Conservation (phyloP, 495 filamentous ascomycete species). For the Penicillium waksmanii region DNA sequence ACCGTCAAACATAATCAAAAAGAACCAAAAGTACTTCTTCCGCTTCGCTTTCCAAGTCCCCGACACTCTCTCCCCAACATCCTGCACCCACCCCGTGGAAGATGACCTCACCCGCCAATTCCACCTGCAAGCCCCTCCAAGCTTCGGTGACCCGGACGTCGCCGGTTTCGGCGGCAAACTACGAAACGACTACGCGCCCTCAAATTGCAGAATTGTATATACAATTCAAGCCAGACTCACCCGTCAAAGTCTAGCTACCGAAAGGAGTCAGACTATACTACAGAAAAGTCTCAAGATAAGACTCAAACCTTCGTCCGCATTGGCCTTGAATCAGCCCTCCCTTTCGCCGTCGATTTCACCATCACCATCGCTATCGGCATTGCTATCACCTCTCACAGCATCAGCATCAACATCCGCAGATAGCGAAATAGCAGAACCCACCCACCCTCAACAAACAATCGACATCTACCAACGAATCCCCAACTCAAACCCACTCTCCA, state of each 20-base stretch:
- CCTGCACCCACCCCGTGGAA: constrained; percentile 34
- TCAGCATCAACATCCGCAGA: neutral
- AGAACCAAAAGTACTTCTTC: constrained; percentile 60
- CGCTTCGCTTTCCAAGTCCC: constrained; percentile 79
- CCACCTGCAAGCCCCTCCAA: constrained; percentile 72
- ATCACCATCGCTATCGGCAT: neutral
- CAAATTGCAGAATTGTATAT: constrained; percentile 69
- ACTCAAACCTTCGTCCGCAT: neutral
- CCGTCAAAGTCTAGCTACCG: constrained; percentile 56
- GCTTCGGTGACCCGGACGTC: constrained; percentile 56
- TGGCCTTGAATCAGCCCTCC: neutral
- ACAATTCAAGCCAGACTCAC: constrained; percentile 56
- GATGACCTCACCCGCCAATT: constrained; percentile 56
- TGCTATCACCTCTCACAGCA: too few relatives aligned
- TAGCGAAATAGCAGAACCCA: neutral
- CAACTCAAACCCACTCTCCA: neutral
- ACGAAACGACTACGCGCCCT: constrained; percentile 69
- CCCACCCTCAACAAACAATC: neutral
- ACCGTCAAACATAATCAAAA: constrained; percentile 57
- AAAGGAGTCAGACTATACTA: constrained; percentile 28
- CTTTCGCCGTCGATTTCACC: neutral
- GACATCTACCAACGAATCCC: neutral
- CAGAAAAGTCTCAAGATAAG: constrained; percentile 31
- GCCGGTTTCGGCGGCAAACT: constrained; percentile 36
- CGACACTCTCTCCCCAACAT: constrained; percentile 58